Conservation (phyloP, 345 rosid species). For the Lepidium aucheri region DNA sequence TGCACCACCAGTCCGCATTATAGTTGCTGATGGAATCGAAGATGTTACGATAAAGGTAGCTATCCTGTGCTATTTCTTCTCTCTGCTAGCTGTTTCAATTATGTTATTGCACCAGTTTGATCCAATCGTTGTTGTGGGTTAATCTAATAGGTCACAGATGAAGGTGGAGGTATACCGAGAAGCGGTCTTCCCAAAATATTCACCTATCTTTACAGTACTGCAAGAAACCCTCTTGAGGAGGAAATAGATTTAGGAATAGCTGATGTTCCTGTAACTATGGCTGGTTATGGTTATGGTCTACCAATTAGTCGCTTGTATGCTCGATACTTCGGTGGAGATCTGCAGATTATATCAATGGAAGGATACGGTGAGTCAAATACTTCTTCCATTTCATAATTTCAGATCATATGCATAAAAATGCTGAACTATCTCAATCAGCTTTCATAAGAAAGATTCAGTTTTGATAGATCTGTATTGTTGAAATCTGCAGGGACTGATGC, state of each 20-base stretch:
- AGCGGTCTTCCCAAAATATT: slow-evolving; percentile 97
- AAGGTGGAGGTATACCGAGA: slow-evolving; percentile 96
- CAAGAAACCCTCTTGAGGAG: slow-evolving; percentile 80
- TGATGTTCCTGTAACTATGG: slow-evolving; percentile 70
- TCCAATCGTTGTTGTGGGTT: slow-evolving; percentile 7
- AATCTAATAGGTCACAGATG: slow-evolving; percentile 68
- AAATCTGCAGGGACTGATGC: slow-evolving; percentile 68
- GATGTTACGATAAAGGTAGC: slow-evolving; percentile 89
- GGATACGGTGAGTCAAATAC: slow-evolving; percentile 78
- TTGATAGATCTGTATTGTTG: not conserved
- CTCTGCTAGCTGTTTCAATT: not conserved
- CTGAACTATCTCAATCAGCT: not conserved
- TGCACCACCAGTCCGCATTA: slow-evolving; percentile 67
- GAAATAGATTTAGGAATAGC: slow-evolving; percentile 48
- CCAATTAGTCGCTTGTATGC: slow-evolving; percentile 97
- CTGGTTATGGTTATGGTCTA: slow-evolving; percentile 92
- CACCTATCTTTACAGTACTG: slow-evolving; percentile 94
- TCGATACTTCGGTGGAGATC: slow-evolving; percentile 91
- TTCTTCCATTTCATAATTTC: slow-evolving; percentile 26
- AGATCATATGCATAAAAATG: slow-evolving; percentile 55
- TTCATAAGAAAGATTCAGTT: not conserved
- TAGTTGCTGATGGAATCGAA: slow-evolving; percentile 94
- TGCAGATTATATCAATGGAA: slow-evolving; percentile 94
- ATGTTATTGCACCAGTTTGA: not conserved
- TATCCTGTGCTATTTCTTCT: not conserved